Conservation (phyloP, 176 grass and related monocot genomes). For the Musa schizocarpa region DNA sequence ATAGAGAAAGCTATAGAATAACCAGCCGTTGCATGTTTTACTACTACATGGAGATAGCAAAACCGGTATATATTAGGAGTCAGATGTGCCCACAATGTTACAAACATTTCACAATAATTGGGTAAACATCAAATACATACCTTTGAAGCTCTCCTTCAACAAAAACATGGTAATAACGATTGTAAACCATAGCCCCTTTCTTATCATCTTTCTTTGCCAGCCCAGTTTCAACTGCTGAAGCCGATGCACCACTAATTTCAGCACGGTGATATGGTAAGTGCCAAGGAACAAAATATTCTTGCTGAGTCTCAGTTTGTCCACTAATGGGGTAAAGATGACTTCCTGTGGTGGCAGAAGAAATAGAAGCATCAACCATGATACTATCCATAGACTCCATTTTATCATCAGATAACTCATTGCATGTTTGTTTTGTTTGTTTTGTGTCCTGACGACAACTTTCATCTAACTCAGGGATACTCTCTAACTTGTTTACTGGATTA, state of each 20-base stretch:
- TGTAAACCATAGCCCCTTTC: constrained; percentile 86
- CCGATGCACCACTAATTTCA: constrained; percentile 76
- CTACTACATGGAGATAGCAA: too few relatives aligned
- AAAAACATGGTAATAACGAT: constrained; percentile 93
- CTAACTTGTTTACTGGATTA: constrained; percentile 39
- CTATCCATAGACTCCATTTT: constrained; percentile 23
- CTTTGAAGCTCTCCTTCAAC: constrained; percentile 93
- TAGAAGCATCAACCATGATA: background rate
- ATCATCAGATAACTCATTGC: constrained; percentile 22
- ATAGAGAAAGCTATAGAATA: too few relatives aligned
- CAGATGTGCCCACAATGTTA: too few relatives aligned
- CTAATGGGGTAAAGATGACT: background rate
- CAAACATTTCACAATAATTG: background rate
- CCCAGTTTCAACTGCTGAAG: constrained; percentile 66
- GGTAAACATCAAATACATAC: constrained; percentile 22
- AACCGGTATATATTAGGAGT: too few relatives aligned
- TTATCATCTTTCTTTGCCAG: constrained; percentile 89
- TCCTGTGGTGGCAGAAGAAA: background rate
- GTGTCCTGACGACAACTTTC: constrained; percentile 19
- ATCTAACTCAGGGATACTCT: constrained; percentile 66
- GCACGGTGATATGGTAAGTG: constrained; percentile 91
- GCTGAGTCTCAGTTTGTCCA: constrained; percentile 39
- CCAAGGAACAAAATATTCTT: constrained; percentile 99
- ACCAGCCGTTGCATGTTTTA: too few relatives aligned
- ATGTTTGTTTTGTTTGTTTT: constrained; percentile 10